These are phyloP conservation scores for Penicillium crustosum DNA, from an alignment of 2,329 filamentous ascomycete genomes.

Conservation along the genomic window DNA sequence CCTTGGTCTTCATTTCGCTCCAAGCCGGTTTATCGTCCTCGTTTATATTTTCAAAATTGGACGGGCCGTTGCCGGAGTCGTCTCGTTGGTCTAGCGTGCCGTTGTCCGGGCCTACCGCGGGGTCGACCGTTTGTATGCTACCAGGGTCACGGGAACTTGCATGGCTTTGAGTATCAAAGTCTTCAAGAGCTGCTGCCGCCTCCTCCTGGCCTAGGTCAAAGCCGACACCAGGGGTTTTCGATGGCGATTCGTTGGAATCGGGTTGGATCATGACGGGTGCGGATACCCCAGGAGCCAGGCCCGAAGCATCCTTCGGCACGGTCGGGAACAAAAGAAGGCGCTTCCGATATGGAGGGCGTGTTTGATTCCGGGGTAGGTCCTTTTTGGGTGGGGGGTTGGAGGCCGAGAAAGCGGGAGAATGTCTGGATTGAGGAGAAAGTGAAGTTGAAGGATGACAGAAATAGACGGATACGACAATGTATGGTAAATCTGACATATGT, in stretches of 20 bases:
- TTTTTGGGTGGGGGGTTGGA: background rate
- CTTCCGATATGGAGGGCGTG: constrained; percentile 1
- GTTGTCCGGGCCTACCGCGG: constrained; percentile 21
- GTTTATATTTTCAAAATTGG: constrained; percentile 36
- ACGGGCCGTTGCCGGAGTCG: constrained; percentile 23
- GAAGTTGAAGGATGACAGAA: too few relatives aligned
- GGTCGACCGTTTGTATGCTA: constrained; percentile 29
- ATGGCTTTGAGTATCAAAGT: constrained; percentile 38
- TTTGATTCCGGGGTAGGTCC: constrained; percentile 10
- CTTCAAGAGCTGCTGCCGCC: constrained; percentile 26
- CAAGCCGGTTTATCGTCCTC: constrained; percentile 63
- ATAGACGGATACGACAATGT: too few relatives aligned
- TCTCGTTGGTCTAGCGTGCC: constrained; percentile 24
- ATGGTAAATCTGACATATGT: too few relatives aligned
- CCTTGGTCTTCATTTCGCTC: constrained; percentile 85
- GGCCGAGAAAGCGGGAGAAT: constrained; percentile 6
- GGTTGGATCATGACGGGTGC: constrained; percentile 41
- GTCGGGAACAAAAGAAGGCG: constrained; percentile 1
- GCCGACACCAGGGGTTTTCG: constrained; percentile 28
- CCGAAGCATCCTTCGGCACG: constrained; percentile 36
- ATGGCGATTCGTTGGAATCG: constrained; percentile 34
- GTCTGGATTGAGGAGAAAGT: constrained; percentile 18
- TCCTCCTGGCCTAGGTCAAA: constrained; percentile 30
- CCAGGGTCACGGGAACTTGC: constrained; percentile 39
- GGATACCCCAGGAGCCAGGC: constrained; percentile 35